These are phyloP conservation scores for Daldinia sp. DNA, from an alignment of 2,329 filamentous ascomycete genomes.

Conservation along the genomic window DNA sequence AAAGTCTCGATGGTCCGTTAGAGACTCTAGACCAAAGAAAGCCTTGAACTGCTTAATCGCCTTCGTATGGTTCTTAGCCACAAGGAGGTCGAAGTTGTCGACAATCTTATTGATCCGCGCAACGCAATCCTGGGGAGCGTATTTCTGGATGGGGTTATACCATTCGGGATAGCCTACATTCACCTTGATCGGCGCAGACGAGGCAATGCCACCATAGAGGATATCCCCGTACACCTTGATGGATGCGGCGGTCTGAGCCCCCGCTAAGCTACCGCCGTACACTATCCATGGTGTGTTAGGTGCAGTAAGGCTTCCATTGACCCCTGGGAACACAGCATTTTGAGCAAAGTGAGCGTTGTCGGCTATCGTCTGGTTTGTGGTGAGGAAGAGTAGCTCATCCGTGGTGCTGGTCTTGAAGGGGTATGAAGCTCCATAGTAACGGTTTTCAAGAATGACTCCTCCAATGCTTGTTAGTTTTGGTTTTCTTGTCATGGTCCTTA, in stretches of 20 bases:
- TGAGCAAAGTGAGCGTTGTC: slow-evolving; percentile 65
- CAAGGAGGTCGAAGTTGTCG: slow-evolving; percentile 62
- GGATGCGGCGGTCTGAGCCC: slow-evolving; percentile 55
- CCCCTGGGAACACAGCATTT: slow-evolving; percentile 58
- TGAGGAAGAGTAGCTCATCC: slow-evolving; percentile 62
- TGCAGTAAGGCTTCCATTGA: slow-evolving; percentile 57
- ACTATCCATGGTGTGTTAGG: slow-evolving; percentile 56
- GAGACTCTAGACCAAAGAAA: slow-evolving; percentile 60
- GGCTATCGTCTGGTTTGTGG: slow-evolving; percentile 65
- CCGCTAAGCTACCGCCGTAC: slow-evolving; percentile 51
- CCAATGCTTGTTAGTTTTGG: slow-evolving; percentile 13
- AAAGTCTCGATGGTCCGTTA: slow-evolving; percentile 61
- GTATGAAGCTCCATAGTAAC: slow-evolving; percentile 63
- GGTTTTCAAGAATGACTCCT: slow-evolving; percentile 64
- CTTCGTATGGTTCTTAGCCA: slow-evolving; percentile 56
- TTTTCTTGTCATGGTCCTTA: background rate
- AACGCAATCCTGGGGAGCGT: slow-evolving; percentile 62
- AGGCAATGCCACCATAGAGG: slow-evolving; percentile 62
- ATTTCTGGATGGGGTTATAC: slow-evolving; percentile 64
- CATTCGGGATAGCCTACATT: slow-evolving; percentile 61
- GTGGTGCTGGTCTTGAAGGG: slow-evolving; percentile 62
- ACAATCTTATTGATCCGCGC: slow-evolving; percentile 62
- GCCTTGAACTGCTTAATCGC: slow-evolving; percentile 61
- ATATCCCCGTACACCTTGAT: slow-evolving; percentile 60
- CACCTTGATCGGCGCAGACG: slow-evolving; percentile 58